Percentiles rank a stretch among this genome's conserved stretches.
phyloP scores from a whole-genome alignment of 371 early-diverging fungal species.

The Entomophthora muscae region DNA sequence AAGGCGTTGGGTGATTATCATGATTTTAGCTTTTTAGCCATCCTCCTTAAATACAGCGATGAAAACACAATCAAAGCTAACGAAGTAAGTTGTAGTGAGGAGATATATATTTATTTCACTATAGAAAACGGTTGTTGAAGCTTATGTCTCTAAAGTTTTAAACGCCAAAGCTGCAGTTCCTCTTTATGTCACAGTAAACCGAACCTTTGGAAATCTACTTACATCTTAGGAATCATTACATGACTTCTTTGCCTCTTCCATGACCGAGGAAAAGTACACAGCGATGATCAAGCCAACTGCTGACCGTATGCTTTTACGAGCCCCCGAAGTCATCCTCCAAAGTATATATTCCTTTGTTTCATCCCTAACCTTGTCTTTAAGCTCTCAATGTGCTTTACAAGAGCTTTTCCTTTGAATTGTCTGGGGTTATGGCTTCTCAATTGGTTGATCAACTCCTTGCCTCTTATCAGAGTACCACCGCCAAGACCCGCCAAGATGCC shows the following conservation, averaged over 20 bases:
- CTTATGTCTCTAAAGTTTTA: constrained; percentile 36
- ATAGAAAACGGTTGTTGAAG: constrained; percentile 31
- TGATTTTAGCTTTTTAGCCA: neutral
- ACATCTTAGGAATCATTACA: constrained; percentile 26
- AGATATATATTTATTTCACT: neutral
- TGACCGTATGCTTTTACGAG: constrained; percentile 65
- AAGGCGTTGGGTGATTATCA: neutral
- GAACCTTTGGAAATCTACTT: neutral
- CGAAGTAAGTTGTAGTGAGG: neutral
- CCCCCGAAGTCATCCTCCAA: constrained; percentile 66
- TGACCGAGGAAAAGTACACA: constrained; percentile 30
- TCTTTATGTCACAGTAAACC: constrained; percentile 21
- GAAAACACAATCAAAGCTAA: constrained; percentile 11
- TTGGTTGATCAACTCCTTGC: neutral
- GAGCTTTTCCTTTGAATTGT: constrained; percentile 8
- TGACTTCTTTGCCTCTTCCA: constrained; percentile 30
- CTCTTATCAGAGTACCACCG: constrained; percentile 1
- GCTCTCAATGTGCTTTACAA: constrained; percentile 11
- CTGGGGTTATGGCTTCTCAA: neutral
- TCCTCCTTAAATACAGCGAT: neutral
- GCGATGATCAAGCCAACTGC: constrained; percentile 28
- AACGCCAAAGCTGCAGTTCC: constrained; percentile 34
- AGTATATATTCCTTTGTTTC: constrained; percentile 16
- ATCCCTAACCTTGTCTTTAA: neutral
- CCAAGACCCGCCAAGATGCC: neutral